Percentiles rank a stretch among this genome's conserved stretches.
These are phyloP conservation scores for Cryptococcus sp. DNA, from an alignment of 1,284 basidiomycete species.

Conservation along the genomic window DNA sequence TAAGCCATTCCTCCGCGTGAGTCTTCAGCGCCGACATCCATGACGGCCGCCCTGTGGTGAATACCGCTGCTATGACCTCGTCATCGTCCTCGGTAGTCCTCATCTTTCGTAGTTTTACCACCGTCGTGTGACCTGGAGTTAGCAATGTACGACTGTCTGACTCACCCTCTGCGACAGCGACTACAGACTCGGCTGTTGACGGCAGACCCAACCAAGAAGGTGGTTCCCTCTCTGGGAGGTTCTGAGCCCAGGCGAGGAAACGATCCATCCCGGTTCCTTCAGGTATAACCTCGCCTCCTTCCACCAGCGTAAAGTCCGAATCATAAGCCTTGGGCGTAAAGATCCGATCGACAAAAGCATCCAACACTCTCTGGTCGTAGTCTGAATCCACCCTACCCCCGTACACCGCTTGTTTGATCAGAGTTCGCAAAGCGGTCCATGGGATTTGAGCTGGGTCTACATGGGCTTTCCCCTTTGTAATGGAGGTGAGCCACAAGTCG, in stretches of 20 bases:
- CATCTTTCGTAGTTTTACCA: conserved; percentile 86
- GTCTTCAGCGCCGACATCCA: conserved; percentile 85
- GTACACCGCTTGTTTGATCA: conserved; percentile 92
- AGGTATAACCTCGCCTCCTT: conserved; percentile 56
- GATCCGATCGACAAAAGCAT: conserved; percentile 82
- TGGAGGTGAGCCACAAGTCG: conserved; percentile 74
- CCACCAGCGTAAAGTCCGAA: conserved; percentile 80
- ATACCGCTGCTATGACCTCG: conserved; percentile 55
- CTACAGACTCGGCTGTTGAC: conserved; percentile 81
- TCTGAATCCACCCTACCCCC: conserved; percentile 90
- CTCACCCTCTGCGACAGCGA: conserved; percentile 82
- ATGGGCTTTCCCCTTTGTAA: conserved; percentile 81
- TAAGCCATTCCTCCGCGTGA: conserved; percentile 77
- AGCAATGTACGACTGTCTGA: conserved; percentile 1
- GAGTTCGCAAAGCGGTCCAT: conserved; percentile 82
- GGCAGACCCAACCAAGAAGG: conserved; percentile 89
- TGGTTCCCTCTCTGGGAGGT: conserved; percentile 82
- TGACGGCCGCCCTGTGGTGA: conserved; percentile 71
- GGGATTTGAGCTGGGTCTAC: conserved; percentile 85
- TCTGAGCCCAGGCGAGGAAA: conserved; percentile 81
- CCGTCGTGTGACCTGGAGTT: conserved; percentile 66
- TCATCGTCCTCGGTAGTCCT: conserved; percentile 81
- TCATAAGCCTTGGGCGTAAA: conserved; percentile 86
- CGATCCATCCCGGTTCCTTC: conserved; percentile 87
- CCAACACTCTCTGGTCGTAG: conserved; percentile 84